Evolutionary conservation across 257 asterid species (phyloP).

Genomic region (Coffea eugenioides): DNA sequence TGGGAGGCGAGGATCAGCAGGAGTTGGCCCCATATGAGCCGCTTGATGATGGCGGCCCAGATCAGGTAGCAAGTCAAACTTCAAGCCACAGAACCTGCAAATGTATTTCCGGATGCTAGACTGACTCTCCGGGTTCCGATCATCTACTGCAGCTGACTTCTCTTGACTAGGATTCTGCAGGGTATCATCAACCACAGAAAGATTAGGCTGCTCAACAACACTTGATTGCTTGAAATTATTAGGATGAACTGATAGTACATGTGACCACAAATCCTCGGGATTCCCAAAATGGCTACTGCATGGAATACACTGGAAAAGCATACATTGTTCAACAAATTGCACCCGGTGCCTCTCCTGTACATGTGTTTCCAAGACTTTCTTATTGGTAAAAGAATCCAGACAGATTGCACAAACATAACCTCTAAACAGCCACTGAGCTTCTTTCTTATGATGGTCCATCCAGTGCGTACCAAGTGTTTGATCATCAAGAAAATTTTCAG

Average conservation of each 20-base stretch:
- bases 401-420: constrained; percentile 98
- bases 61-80: constrained; percentile 95
- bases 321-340: constrained; percentile 86
- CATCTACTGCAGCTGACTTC: constrained; percentile 31
- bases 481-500: constrained; percentile 56
- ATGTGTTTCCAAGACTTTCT: constrained; percentile 83
- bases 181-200: constrained; percentile 24
- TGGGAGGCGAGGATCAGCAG: constrained; percentile 55
- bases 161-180: constrained; percentile 36
- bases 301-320: constrained; percentile 94
- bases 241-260: constrained; percentile 71
- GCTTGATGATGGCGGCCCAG: constrained; percentile 99
- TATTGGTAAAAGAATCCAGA: constrained; percentile 91
- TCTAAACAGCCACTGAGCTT: constrained; percentile 94
- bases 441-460: constrained; percentile 83
- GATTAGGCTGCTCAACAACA: constrained; percentile 32
- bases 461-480: constrained; percentile 77
- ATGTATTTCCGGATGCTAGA: constrained; percentile 55
- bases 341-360: constrained; percentile 94
- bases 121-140: constrained; percentile 40
- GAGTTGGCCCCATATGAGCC: constrained; percentile 78
- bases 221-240: constrained; percentile 52
- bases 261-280: constrained; percentile 85
- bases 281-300: constrained; percentile 87
- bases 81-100: constrained; percentile 94